Evolutionary conservation across 805 yeast genomes (phyloP).

Genomic region (Cyberlindnera meyerae): DNA sequence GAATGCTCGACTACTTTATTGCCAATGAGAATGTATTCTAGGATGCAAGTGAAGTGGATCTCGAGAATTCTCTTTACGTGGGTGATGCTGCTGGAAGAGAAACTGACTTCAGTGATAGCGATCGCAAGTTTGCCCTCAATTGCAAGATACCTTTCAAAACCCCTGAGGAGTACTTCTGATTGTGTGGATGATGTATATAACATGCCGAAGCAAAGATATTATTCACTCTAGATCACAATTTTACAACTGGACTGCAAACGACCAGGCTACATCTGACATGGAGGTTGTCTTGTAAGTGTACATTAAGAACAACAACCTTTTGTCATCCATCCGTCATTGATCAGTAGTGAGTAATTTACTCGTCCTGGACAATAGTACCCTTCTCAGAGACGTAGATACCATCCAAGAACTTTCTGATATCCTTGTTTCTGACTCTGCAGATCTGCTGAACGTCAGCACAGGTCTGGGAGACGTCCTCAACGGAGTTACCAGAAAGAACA

Average conservation of each 20-base stretch:
- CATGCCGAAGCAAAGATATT: too few species aligned
- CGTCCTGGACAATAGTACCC: constrained; percentile 77
- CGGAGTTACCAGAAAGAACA: constrained; percentile 88
- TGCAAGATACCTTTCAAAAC: constrained; percentile 49
- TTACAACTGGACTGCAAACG: background rate
- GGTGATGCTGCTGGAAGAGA: constrained; percentile 96
- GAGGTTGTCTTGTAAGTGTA: constrained; percentile 4
- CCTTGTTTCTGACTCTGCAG: constrained; percentile 99
- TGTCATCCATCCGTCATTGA: too few species aligned
- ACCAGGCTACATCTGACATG: background rate
- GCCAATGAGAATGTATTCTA: too few species aligned
- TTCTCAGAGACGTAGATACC: constrained; percentile 99
- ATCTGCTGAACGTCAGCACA: constrained; percentile 98
- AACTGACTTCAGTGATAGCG: constrained; percentile 77
- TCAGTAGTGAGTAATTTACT: constrained; percentile 21
- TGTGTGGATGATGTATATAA: too few species aligned
- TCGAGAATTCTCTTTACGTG: constrained; percentile 56
- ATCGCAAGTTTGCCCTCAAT: constrained; percentile 59
- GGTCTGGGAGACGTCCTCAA: constrained; percentile 95
- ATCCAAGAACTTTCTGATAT: constrained; percentile 99
- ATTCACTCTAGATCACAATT: too few species aligned
- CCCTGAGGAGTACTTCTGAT: constrained; percentile 65
- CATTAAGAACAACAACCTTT: constrained; percentile 5
- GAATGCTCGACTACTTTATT: constrained; percentile 75
- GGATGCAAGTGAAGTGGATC: too few species aligned